Evolutionary conservation across 2,329 filamentous ascomycete genomes (phyloP), one percentile per base, ranked within the genome.

Genomic region (Huntiella omanensis): DNA sequence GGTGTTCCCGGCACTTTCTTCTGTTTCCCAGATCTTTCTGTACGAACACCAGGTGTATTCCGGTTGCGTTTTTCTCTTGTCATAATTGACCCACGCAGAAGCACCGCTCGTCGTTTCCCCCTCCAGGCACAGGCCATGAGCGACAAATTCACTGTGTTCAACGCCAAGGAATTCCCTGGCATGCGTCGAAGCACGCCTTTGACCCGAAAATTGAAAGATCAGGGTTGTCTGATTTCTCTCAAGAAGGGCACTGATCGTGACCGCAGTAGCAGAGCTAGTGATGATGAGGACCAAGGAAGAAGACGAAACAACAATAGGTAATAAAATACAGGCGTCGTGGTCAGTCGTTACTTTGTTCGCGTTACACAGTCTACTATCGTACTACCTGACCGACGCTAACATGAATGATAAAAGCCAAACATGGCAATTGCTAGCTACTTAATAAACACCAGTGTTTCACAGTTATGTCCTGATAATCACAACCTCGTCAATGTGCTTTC

Each of bases 121-220:
- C 66, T 74, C 12, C 59, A 65, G n/a, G 66, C 65, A 6, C 64
- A 64, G 15, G 64, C 62, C 12, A 69, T 77, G 61, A 84, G 76
- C 56, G 74, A 83, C 12, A 64, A 77, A n/a, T 87, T 91, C 56
- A 76, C 73, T 10, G 83, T 87, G 5, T 87, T 80, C 59, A 86
- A 80, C 38, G 83, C 83, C 38, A 91, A 88, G 58, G 83, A 88
- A 56, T 91, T 91, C 50, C 81, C 82, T 0, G 83, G 83, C 4
- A 91, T 91, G 83, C 69, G 77, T 48, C 77, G 81, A 1, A 86
- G 80, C 58, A 86, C 80, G 19, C 66, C 71, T 13, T 62, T 91
- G 34, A 83, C 83, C 1, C 82, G 82, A 58, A 68, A 72, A 32
- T 64, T 91, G 48, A 83, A 84, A 59, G 69, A 81, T 55, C 83